Evolutionary conservation across 2,329 filamentous ascomycete genomes (phyloP), one percentile per base, ranked within the genome.

Genomic region (Catunica adiposa): DNA sequence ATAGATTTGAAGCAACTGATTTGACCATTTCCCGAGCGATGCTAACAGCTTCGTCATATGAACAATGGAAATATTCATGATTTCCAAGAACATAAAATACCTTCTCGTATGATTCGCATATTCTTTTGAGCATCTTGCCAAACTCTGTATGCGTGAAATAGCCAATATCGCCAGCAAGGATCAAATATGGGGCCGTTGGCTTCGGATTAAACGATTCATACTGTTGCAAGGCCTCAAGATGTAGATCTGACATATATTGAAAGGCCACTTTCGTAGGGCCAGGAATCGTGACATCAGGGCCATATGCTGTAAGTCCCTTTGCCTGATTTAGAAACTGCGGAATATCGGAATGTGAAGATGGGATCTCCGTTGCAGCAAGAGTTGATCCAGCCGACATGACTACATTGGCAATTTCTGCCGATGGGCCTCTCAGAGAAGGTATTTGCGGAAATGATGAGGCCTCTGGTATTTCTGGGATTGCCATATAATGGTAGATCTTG

Each of bases 51-150:
- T 65, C 61, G 1, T 67, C 63, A 53, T 70, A 67, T 40, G 65
- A 66, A 34, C 71, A 63, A 29, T 69, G 69, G 61, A 75, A 76
- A 61, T 77, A 77, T 61, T 78, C 75, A 60, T 78, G 74, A 61
- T 78, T 78, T 0, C 74, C 76, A 1, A 77, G 66, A 0, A 77
- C 67, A 1, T 76, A 63, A 53, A 76, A 71, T 1, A 77, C 69
- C 3, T 63, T 65, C 6, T 70, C 63, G 59, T 70, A 77, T 2
- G 66, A 65, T 17, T 63, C 59, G 44, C 44, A 48, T 2, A 48
- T 23, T 9, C n/a, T 66, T 67, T 56, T 74, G 73, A 3, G 60
- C 60, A 8, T 14, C 22, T 9, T 9, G 44, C 14, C 9, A 9
- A 23, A 11, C 22, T 25, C 22, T 8, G 7, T 14, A 34, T 53